These are phyloP conservation scores for Zopfochytrium polystomum DNA, from an alignment of 371 early-diverging fungal species.

Conservation along the genomic window DNA sequence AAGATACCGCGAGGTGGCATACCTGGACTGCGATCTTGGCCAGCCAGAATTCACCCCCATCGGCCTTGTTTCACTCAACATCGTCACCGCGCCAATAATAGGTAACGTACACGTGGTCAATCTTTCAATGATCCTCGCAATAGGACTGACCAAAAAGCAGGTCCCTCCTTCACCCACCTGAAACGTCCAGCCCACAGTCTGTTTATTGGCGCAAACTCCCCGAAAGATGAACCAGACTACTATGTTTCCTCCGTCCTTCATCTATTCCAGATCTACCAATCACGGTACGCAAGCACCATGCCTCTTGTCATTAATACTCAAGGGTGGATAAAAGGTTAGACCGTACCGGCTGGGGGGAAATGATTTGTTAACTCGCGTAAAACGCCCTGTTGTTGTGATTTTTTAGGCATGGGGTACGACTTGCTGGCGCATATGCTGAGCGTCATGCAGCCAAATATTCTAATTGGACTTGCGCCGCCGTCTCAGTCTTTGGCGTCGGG, in stretches of 20 bases:
- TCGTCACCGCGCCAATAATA: slow-evolving; percentile 61
- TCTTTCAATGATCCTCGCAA: too few species aligned
- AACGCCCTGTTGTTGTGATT: slow-evolving; percentile 29
- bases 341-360: slow-evolving; percentile 9
- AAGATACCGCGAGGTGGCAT: slow-evolving; percentile 60
- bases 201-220: slow-evolving; percentile 65
- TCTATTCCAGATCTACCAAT: slow-evolving; percentile 54
- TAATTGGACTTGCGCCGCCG: slow-evolving; percentile 15
- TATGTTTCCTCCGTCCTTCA: slow-evolving; percentile 61
- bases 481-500: slow-evolving; percentile 1
- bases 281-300: slow-evolving; percentile 40
- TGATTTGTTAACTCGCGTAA: neutral
- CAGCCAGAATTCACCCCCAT: slow-evolving; percentile 76
- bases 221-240: slow-evolving; percentile 64
- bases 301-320: slow-evolving; percentile 80
- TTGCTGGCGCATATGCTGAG: slow-evolving; percentile 59
- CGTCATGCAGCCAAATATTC: slow-evolving; percentile 51
- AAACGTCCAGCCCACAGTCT: slow-evolving; percentile 56
- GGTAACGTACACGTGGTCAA: too few species aligned
- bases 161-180: slow-evolving; percentile 75
- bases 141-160: too few species aligned
- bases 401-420: slow-evolving; percentile 62
- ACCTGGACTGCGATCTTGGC: slow-evolving; percentile 78
- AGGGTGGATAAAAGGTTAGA: slow-evolving; percentile 74
- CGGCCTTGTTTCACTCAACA: slow-evolving; percentile 68